Conservation (phyloP, 352 stramenopile genomes). For the Thraustochytrium striatum region DNA sequence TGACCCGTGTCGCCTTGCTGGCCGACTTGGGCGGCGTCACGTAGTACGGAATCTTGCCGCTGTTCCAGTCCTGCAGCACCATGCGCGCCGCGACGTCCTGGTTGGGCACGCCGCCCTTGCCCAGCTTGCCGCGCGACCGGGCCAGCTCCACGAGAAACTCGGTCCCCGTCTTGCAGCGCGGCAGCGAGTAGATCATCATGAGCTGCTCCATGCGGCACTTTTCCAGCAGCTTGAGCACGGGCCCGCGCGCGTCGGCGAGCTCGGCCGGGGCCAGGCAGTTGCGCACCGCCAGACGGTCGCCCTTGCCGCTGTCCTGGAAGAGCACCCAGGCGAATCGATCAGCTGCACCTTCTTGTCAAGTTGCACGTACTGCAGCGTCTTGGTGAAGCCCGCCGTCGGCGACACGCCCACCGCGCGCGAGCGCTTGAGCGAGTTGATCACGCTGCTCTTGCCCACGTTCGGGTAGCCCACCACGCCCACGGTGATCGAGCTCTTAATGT, state of each 20-base stretch:
- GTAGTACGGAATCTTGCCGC: slow-evolving; percentile 80
- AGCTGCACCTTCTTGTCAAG: slow-evolving; percentile 96
- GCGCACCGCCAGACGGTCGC: slow-evolving; percentile 69
- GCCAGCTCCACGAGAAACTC: slow-evolving; percentile 93
- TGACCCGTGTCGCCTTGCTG: neutral
- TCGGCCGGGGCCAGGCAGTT: slow-evolving; percentile 78
- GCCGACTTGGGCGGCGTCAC: slow-evolving; percentile 62
- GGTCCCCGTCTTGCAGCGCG: slow-evolving; percentile 72
- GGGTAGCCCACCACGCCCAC: slow-evolving; percentile 67
- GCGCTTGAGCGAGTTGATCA: slow-evolving; percentile 91
- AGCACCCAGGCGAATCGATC: slow-evolving; percentile 95
- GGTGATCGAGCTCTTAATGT: slow-evolving; percentile 74
- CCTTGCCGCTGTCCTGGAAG: slow-evolving; percentile 78
- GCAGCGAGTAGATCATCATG: slow-evolving; percentile 88
- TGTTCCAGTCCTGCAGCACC: slow-evolving; percentile 85
- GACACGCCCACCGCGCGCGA: slow-evolving; percentile 84
- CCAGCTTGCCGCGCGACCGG: slow-evolving; percentile 80
- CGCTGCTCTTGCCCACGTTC: slow-evolving; percentile 82
- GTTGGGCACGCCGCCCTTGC: slow-evolving; percentile 92
- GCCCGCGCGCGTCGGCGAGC: slow-evolving; percentile 86
- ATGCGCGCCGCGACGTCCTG: slow-evolving; percentile 81
- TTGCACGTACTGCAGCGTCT: slow-evolving; percentile 93
- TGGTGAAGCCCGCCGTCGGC: slow-evolving; percentile 91
- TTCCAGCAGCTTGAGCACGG: slow-evolving; percentile 84
- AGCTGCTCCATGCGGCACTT: slow-evolving; percentile 83